These are phyloP conservation scores for Tuber microsphaerosporum DNA, from an alignment of 495 filamentous ascomycete species.

Conservation along the genomic window DNA sequence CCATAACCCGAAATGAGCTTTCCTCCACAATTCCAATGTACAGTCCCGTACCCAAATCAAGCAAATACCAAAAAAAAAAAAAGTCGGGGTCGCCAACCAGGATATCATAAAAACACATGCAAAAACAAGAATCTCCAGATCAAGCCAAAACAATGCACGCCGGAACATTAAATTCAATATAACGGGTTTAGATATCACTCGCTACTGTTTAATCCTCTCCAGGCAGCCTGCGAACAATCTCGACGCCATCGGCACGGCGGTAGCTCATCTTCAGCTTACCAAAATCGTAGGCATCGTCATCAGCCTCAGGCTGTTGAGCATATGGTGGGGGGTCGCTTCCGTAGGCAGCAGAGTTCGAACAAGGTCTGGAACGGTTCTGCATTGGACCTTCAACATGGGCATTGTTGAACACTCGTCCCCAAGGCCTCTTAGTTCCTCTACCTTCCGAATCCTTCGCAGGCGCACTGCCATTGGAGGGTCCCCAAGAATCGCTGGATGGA, in stretches of 20 bases:
- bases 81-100: conserved; percentile 7
- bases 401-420: conserved; percentile 40
- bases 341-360: conserved; percentile 34
- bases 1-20: neutral
- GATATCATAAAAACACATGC: conserved; percentile 12
- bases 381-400: conserved; percentile 37
- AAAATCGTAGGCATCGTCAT: conserved; percentile 40
- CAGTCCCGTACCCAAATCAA: conserved; percentile 1
- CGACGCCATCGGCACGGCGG: conserved; percentile 40
- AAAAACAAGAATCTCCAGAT: conserved; percentile 15
- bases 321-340: conserved; percentile 32
- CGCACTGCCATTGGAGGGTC: conserved; percentile 13
- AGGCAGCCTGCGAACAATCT: conserved; percentile 40
- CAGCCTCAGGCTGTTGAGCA: conserved; percentile 21
- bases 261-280: conserved; percentile 41
- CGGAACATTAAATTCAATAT: conserved; percentile 10
- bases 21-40: neutral
- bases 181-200: neutral
- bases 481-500: conserved; percentile 27
- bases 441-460: conserved; percentile 18
- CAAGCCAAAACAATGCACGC: conserved; percentile 22
- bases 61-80: conserved; percentile 28
- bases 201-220: conserved; percentile 24
- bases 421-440: conserved; percentile 38
- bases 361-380: conserved; percentile 35